phyloP scores from a whole-genome alignment of 352 stramenopile genomes.

The Globisporangium sylvaticum region DNA sequence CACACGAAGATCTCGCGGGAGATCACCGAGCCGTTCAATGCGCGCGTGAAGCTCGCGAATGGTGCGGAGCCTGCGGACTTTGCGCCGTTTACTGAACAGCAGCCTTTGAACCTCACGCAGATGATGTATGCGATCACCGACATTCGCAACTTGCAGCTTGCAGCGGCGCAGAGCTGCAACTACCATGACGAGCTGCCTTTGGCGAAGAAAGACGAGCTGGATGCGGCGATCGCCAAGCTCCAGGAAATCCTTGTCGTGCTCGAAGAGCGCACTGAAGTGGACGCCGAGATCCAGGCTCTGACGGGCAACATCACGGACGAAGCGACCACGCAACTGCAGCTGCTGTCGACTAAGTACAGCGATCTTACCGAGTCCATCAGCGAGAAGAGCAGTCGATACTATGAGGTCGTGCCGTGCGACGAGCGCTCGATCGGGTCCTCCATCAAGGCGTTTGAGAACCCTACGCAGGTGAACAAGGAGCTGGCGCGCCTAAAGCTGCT shows the following conservation, averaged over 20 bases:
- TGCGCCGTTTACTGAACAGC: neutral
- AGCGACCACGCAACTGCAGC: conserved; percentile 28
- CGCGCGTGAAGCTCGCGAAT: conserved; percentile 29
- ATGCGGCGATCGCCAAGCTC: conserved; percentile 39
- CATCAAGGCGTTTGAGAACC: conserved; percentile 53
- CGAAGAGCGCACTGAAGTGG: conserved; percentile 41
- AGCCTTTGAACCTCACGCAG: conserved; percentile 31
- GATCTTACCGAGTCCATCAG: conserved; percentile 58
- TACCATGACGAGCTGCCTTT: conserved; percentile 56
- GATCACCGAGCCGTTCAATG: conserved; percentile 43
- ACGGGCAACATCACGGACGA: conserved; percentile 46
- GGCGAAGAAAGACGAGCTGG: conserved; percentile 48
- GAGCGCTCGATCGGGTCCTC: conserved; percentile 45
- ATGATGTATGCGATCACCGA: conserved; percentile 67
- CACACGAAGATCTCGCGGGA: conserved; percentile 44
- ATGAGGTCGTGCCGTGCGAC: conserved; percentile 68
- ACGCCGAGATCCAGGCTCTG: conserved; percentile 41
- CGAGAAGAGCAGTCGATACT: conserved; percentile 67
- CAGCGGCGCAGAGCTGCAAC: conserved; percentile 38
- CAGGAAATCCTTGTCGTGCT: conserved; percentile 45
- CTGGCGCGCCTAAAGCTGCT: conserved; percentile 55
- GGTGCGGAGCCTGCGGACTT: conserved; percentile 10
- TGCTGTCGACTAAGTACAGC: conserved; percentile 42
- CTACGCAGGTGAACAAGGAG: conserved; percentile 55
- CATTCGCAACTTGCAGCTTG: conserved; percentile 56